Evolutionary conservation across 768 basidiomycete species (phyloP), one percentile per base, ranked within the genome.

Genomic region (Sporobolomyces phaffii): DNA sequence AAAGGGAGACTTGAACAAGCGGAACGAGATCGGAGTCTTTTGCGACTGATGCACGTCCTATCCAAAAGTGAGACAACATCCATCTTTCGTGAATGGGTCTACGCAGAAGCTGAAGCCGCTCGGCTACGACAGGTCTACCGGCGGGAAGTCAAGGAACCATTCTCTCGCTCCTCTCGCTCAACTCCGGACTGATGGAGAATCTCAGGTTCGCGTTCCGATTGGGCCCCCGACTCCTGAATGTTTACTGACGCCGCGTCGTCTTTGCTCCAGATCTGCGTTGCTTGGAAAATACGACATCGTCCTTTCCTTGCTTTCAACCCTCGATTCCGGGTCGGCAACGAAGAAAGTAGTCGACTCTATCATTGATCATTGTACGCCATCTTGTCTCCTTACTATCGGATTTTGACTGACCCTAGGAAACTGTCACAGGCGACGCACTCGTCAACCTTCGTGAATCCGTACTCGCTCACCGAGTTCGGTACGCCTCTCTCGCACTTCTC

Each of bases 391-490:
- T n/a, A n/a, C n/a, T n/a, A n/a, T n/a, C n/a, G n/a, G n/a, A n/a
- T n/a, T n/a, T n/a, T n/a, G n/a, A n/a, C n/a, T n/a, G n/a, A n/a
- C n/a, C n/a, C n/a, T n/a, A n/a, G n/a, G n/a, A n/a, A n/a, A n/a
- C n/a, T 64, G 40, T 31, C 49, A 17, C 73, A 93, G 91, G 87
- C 70, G 91, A 94, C 76, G 90, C 93, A 62, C 91, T 97, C 24
- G 85, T 86, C 36, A 94, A 98, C 75, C 77, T 99, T 15, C 84
- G 94, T 51, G 93, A 98, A 78, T 88, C 89, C 66, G 87, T 98
- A 41, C 80, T 98, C 34, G 82, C 83, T 11, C 82, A 89, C 75
- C 85, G 96, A 22, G 80, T 98, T 49, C 87, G 85, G 67, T 96
- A 96, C 77, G 88, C 93, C 29, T 62, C 63, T 1, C 81, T 91